Percentiles rank a stretch among this genome's conserved stretches.
These are phyloP conservation scores for Capsicum pubescens DNA, from an alignment of 257 asterid genomes.

Conservation along the genomic window DNA sequence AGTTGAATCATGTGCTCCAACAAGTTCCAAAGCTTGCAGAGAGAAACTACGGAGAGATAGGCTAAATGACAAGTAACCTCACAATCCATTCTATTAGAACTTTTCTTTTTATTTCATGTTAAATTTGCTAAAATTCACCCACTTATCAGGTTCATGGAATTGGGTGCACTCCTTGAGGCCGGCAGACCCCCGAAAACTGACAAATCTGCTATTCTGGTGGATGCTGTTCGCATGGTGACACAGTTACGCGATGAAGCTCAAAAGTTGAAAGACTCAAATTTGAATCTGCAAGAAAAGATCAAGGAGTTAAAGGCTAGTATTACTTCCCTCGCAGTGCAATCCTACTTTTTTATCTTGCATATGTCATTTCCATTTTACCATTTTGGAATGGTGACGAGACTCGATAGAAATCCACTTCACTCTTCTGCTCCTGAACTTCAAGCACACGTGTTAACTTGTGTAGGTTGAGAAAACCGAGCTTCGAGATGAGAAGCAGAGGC, in stretches of 20 bases:
- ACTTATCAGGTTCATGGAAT: constrained; percentile 68
- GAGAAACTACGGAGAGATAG: constrained; percentile 88
- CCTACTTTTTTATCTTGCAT: neutral
- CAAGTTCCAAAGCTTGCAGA: constrained; percentile 93
- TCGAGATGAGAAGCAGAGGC: constrained; percentile 92
- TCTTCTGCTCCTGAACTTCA: neutral
- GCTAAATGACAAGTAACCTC: constrained; percentile 80
- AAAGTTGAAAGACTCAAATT: constrained; percentile 82
- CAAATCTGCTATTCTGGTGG: constrained; percentile 83
- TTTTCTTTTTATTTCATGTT: constrained; percentile 13
- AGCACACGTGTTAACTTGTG: constrained; percentile 23
- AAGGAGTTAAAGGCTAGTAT: constrained; percentile 82
- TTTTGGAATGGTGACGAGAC: neutral
- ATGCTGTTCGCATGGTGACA: constrained; percentile 85
- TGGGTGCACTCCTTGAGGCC: constrained; percentile 88
- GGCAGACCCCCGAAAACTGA: constrained; percentile 93
- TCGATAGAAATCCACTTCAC: neutral
- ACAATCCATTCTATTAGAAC: constrained; percentile 27
- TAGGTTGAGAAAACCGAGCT: constrained; percentile 90
- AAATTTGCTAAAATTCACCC: constrained; percentile 31
- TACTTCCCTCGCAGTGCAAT: neutral
- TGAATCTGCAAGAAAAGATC: constrained; percentile 77
- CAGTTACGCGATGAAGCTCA: constrained; percentile 81
- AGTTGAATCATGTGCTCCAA: constrained; percentile 62
- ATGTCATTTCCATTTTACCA: neutral